Evolutionary conservation across 1,284 basidiomycete genomes (phyloP).

Genomic region (Tremellales sp.): DNA sequence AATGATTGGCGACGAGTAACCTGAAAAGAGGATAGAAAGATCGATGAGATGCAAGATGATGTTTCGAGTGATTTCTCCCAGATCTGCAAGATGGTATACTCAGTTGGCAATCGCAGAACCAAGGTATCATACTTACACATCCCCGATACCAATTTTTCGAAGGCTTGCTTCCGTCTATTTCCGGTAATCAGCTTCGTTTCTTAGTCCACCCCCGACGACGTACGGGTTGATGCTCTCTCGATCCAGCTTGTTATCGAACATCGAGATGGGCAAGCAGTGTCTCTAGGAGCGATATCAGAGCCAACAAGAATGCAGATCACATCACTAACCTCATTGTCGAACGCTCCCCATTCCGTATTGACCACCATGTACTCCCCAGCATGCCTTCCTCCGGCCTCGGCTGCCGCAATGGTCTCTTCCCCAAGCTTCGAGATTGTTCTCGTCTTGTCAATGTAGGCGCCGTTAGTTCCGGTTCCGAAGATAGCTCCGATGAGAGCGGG

Average conservation of each 20-base stretch:
- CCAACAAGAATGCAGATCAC: background rate
- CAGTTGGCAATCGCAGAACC: background rate
- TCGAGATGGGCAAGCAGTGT: constrained; percentile 78
- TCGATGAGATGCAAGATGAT: constrained; percentile 83
- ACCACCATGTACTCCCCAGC: constrained; percentile 80
- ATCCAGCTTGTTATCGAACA: constrained; percentile 91
- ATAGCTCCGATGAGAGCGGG: constrained; percentile 83
- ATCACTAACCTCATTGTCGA: constrained; percentile 73
- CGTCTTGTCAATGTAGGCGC: constrained; percentile 88
- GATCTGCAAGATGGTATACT: constrained; percentile 50
- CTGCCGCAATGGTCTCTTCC: constrained; percentile 56
- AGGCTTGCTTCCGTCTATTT: constrained; percentile 72
- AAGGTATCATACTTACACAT: constrained; percentile 61
- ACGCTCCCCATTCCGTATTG: constrained; percentile 97
- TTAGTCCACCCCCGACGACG: constrained; percentile 25
- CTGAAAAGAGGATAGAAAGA: constrained; percentile 66
- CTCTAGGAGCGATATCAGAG: constrained; percentile 53
- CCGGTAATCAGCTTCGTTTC: no score
- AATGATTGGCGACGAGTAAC: constrained; percentile 65
- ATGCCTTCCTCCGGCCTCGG: constrained; percentile 42
- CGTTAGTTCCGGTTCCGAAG: constrained; percentile 97
- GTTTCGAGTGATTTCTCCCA: constrained; percentile 88
- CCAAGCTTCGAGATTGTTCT: constrained; percentile 78
- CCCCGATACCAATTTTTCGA: constrained; percentile 97
- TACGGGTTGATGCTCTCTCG: constrained; percentile 86